These are phyloP conservation scores for Metroxylon sagu DNA, from an alignment of 176 grass and related monocot genomes.

Conservation along the genomic window DNA sequence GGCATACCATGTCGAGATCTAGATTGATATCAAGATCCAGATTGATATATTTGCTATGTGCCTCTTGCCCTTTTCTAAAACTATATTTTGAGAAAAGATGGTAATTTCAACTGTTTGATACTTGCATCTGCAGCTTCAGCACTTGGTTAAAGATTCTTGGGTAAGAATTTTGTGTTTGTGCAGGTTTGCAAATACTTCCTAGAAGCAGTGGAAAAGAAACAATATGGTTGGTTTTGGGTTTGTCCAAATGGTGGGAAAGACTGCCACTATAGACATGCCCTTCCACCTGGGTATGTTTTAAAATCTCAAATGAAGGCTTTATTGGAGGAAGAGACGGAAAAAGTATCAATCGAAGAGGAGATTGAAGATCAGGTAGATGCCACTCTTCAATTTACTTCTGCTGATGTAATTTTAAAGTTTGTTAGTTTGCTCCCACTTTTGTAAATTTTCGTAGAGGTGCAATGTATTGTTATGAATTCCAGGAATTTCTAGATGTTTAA, in stretches of 20 bases:
- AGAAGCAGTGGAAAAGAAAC: constrained; percentile 98
- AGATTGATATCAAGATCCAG: no score
- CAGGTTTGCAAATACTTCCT: constrained; percentile 96
- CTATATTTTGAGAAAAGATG: no score
- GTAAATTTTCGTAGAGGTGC: constrained; percentile 4
- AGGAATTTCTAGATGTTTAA: constrained; percentile 4
- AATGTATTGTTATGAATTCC: background rate
- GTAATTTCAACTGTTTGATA: no score
- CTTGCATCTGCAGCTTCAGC: background rate
- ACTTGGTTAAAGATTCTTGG: constrained; percentile 5
- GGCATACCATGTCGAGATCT: no score
- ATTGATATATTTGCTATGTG: no score
- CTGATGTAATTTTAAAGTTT: no score
- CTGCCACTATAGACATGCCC: constrained; percentile 92
- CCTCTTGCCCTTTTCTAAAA: no score
- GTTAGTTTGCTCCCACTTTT: background rate
- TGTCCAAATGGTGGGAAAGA: constrained; percentile 92
- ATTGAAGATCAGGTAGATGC: constrained; percentile 80
- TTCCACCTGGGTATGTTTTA: constrained; percentile 89
- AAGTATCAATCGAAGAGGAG: constrained; percentile 87
- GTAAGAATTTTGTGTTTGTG: constrained; percentile 13
- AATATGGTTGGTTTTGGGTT: constrained; percentile 98
- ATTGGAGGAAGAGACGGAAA: constrained; percentile 91
- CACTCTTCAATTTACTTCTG: no score
- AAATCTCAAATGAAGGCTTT: constrained; percentile 99